Base-by-base conservation (phyloP, 345 rosid genomes). In the Ceriops zippeliana region DNA sequence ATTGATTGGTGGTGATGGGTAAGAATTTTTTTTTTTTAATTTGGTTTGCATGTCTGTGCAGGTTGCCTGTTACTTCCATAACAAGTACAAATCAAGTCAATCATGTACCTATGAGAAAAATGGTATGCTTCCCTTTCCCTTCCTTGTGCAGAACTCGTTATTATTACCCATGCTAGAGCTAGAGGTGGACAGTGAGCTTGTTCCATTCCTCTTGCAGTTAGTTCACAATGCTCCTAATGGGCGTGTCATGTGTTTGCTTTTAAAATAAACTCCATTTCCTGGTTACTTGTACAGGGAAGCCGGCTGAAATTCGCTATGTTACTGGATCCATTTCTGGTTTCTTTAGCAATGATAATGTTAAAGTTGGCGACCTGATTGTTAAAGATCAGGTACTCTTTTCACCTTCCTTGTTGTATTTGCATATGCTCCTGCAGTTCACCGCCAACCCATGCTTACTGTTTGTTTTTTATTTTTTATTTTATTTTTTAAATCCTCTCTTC, bases 91-190 rank as follows among this genome's bases (percentile, higher is more conserved):
- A 66, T 47, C 83, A 6, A 60, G 75, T 67, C 77, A 76, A 32
- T 80, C 80, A 51, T 73, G 78, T 34, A 66, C 80, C 75, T 80
- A 76, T 54, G 62, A 66, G 78, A 66, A 73, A 49, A 70, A 80
- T 69, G 83, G 82, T 75, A 6, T 13, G 73, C 62, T 58, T 63
- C 30, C 28, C 28, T 56, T 28, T 27, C 1, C 24, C 37, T 34
- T 27, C 1, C 49, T 3, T 13, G 49, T 13, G 16, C 49, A 11
- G 1, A 11, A 42, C 49, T 42, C 49, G 16, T 42, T 13, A 15
- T 11, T 13, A 42, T 42, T 42, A 13, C 16, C 13, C 49, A 15
- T 42, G 49, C 19, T 3, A 11, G 49, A 42, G 49, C 49, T 13
- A 42, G 49, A 42, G 19, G 49, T 13, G 49, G 49, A 42, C 5